phyloP scores from a whole-genome alignment of 331 rosid genomes.

The Quercus tomentella region DNA sequence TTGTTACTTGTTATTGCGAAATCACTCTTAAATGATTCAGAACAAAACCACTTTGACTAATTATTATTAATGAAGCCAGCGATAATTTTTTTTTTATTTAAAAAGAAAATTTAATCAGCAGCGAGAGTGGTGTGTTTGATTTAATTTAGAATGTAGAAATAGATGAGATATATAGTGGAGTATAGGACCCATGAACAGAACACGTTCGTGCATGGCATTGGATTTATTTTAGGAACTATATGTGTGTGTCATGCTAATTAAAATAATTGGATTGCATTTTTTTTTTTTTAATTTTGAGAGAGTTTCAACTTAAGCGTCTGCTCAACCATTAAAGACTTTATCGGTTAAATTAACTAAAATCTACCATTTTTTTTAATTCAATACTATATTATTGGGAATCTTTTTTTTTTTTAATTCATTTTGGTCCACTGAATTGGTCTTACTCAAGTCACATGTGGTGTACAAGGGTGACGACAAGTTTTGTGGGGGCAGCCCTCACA shows the following conservation, averaged over 20 bases:
- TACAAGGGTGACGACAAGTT: slow-evolving; percentile 16
- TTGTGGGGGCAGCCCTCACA: slow-evolving; percentile 32
- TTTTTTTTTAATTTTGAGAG: too few relatives aligned
- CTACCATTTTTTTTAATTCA: fast-evolving
- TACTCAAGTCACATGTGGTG: slow-evolving; percentile 25
- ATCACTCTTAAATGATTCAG: too few relatives aligned
- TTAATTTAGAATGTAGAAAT: neutral
- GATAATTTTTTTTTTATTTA: too few relatives aligned
- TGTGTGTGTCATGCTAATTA: neutral
- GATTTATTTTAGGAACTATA: neutral
- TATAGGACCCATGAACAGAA: neutral
- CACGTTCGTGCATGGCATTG: slow-evolving; percentile 5
- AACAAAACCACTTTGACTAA: too few relatives aligned
- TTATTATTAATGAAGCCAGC: too few relatives aligned
- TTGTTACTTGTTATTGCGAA: too few relatives aligned
- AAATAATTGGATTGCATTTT: neutral
- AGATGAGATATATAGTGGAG: neutral
- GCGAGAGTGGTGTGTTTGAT: neutral
- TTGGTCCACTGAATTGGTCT: neutral
- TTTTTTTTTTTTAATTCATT: neutral
- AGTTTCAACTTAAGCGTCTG: too few relatives aligned
- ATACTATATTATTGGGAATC: neutral
- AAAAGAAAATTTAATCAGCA: neutral
- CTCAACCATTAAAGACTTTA: fast-evolving
- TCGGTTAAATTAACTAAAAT: fast-evolving